These are phyloP conservation scores for Suillus subaureus DNA, from an alignment of 768 basidiomycete genomes.

Conservation along the genomic window DNA sequence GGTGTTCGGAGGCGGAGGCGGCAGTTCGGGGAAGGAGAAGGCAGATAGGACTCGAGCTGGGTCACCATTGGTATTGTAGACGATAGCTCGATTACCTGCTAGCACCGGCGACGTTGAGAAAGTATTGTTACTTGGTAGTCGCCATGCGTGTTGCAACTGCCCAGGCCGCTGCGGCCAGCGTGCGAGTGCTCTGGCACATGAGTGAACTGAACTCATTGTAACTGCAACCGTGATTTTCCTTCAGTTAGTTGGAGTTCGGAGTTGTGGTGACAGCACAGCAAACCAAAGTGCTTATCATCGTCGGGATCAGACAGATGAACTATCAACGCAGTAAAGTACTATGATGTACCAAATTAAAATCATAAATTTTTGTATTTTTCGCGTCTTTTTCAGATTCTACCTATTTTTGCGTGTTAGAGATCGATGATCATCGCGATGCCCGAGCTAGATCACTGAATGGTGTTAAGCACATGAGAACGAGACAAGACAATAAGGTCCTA, in stretches of 20 bases:
- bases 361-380: slow-evolving; percentile 47
- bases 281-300: neutral
- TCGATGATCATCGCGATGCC: slow-evolving; percentile 22
- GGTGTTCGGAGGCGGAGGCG: slow-evolving; percentile 55
- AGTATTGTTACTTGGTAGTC: slow-evolving; percentile 4
- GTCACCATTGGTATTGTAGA: slow-evolving; percentile 62
- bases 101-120: slow-evolving; percentile 34
- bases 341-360: neutral
- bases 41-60: slow-evolving; percentile 61
- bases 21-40: slow-evolving; percentile 52
- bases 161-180: neutral
- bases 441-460: slow-evolving; percentile 48
- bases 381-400: slow-evolving; percentile 70
- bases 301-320: neutral
- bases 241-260: neutral
- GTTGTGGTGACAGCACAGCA: neutral
- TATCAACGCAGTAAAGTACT: neutral
- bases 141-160: neutral
- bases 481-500: slow-evolving; percentile 36
- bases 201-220: neutral
- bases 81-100: slow-evolving; percentile 58
- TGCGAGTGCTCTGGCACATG: neutral
- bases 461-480: neutral
- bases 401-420: slow-evolving; percentile 48
- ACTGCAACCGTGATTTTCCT: neutral